Conservation (phyloP, 345 rosid genomes). For the Syzygium aqueum region DNA sequence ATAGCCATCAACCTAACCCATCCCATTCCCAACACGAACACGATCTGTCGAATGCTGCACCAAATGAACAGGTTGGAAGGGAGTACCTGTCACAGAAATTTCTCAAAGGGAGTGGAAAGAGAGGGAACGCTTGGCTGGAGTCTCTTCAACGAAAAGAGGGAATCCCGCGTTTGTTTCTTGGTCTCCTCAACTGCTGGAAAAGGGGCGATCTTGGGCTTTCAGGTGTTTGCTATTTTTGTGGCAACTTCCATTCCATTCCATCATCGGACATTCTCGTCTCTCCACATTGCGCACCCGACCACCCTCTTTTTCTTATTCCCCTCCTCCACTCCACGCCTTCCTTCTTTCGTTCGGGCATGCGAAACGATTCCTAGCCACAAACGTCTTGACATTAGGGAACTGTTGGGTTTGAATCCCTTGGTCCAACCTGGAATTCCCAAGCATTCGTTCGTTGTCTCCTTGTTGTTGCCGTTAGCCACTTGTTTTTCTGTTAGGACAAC, state of each 20-base stretch:
- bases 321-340: neutral
- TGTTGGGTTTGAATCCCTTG: neutral
- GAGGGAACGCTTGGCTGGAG: neutral
- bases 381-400: neutral
- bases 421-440: neutral
- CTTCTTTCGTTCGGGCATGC: neutral
- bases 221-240: neutral
- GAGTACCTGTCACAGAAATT: constrained; percentile 20
- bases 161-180: neutral
- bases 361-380: neutral
- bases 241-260: neutral
- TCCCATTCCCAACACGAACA: neutral
- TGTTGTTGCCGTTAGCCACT: neutral
- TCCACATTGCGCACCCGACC: neutral
- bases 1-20: neutral
- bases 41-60: neutral
- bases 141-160: neutral
- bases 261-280: neutral
- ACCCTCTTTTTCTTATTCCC: neutral
- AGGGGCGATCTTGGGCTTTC: neutral
- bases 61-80: neutral
- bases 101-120: constrained; percentile 8
- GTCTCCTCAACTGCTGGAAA: constrained; percentile 4
- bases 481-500: neutral
- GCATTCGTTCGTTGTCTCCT: neutral